Base-by-base conservation (phyloP, 768 basidiomycete genomes). In the Suillus lakei region DNA sequence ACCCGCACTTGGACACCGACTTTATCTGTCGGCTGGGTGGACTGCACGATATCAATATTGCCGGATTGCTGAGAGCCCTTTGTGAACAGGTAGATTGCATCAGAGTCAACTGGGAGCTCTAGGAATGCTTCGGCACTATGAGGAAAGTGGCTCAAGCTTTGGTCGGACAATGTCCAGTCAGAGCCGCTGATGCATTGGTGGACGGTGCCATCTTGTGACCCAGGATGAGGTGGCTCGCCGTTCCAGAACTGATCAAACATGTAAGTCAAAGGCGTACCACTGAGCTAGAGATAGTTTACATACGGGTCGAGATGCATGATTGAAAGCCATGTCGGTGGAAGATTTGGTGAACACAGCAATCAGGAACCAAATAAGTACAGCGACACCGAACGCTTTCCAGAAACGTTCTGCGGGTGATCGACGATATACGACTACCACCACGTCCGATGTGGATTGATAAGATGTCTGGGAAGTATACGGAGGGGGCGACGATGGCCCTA, bases 1-100 rank as follows among this genome's bases (percentile, higher is more conserved):
- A 74, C 76, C 56, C 75, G 66, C 61, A 74, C 64, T 32, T 62
- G 71, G 26, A 83, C 71, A n/a, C 67, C 68, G 3, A 77, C 76
- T 2, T 60, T 67, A 64, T 80, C 73, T 6, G 32, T n/a, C 8
- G 69, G 65, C n/a, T 72, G 65, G 3, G 69, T 65, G 12, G 80
- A 78, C 50, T 78, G 71, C 30, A 69, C 61, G 28, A 80, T 70
- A 44, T 73, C 69, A 39, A 78, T 70, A 15, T 50, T 23, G 30
- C 80, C 79, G 0, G 65, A 46, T 46, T 79, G 72, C 64, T 66
- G 65, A 1, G 38, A 51, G 16, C 80, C 80, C 41, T 68, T 75
- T 55, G 80, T 67, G 15, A 74, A 7, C 32, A 81, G 65, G 58
- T 69, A 77, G 53, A 80, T 67, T 7, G 54, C 64, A 43, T 80